Conservation (phyloP, 2,329 filamentous ascomycete species). For the Sclerotiophoma versabilis region DNA sequence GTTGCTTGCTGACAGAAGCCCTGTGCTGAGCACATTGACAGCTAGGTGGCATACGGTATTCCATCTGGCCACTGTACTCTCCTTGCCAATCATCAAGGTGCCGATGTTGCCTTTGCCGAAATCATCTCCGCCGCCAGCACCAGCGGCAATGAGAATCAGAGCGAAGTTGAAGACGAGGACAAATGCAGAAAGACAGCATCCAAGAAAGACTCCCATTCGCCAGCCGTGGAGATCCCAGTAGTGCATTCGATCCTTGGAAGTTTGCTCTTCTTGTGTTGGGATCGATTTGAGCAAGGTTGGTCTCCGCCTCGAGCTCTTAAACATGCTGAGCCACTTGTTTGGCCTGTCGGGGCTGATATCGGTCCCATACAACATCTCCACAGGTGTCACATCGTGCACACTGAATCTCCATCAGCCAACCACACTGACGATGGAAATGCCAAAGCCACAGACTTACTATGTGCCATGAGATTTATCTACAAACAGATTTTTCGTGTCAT, state of each 20-base stretch:
- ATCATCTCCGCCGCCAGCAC: neutral
- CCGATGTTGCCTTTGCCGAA: constrained; percentile 3
- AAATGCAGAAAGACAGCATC: constrained; percentile 18
- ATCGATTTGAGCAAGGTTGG: too few species aligned
- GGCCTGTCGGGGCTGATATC: too few species aligned
- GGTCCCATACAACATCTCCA: too few species aligned
- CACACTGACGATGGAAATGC: too few species aligned
- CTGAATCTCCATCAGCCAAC: too few species aligned
- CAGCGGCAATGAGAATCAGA: neutral
- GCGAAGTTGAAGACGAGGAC: constrained; percentile 27
- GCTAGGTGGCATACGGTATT: constrained; percentile 51
- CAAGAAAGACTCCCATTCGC: constrained; percentile 27
- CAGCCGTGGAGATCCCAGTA: constrained; percentile 22
- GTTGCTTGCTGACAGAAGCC: constrained; percentile 27
- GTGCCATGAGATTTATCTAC: too few species aligned
- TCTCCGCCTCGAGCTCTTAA: too few species aligned
- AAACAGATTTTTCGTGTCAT: too few species aligned
- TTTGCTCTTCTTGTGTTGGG: too few species aligned
- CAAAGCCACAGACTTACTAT: too few species aligned
- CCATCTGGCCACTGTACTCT: constrained; percentile 4
- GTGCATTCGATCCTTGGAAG: neutral
- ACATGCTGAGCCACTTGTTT: too few species aligned
- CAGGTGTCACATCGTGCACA: too few species aligned
- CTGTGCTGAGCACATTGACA: constrained; percentile 55
- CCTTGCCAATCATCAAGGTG: neutral